Evolutionary conservation across 2,329 filamentous ascomycete genomes (phyloP), one percentile per base, ranked within the genome.

Genomic region (Helotiales sp.): DNA sequence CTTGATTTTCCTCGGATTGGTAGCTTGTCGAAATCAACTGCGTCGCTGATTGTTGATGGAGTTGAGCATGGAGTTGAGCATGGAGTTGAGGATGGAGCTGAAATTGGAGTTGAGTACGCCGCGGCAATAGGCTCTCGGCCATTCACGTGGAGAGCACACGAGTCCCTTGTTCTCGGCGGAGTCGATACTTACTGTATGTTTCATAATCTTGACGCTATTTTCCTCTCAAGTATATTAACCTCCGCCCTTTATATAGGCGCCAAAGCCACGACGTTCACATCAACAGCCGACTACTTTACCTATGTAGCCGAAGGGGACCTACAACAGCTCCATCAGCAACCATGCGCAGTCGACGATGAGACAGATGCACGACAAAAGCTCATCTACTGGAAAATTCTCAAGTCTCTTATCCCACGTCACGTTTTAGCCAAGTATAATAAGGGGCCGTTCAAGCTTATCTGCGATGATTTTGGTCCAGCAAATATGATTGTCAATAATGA

Each of bases 401-500:
- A 72, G 69, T 57, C 64, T 49, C 54, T 77, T 61, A 71, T 75
- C 64, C 68, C 66, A 37, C 71, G 75, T 52, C 72, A 75, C 11
- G 64, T 77, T 62, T 61, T 34, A 43, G 20, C 57, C 6, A 65
- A 65, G 63, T 65, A 65, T 69, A 71, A 78, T 64, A 64, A 52
- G 65, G 55, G 69, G 70, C 75, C 75, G 32, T 79, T 79, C 30
- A 79, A 79, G 57, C 66, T 79, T 20, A 76, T 79, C 66, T 78
- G 77, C 45, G 76, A 79, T 47, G 78, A 80, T 66, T 72, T 79
- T 43, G 74, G 77, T 60, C 67, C 76, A 28, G 75, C 75, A 47
- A 80, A 80, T 69, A 61, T 80, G 55, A 78, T 80, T 64, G 75
- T 80, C 24, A 75, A 73, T 63, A 71, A 75, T 40, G 73, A 30